A percentile compares a stretch with the other conserved stretches of the same genome.
Conservation (phyloP, 176 grass and related monocot genomes). For the Ensete ventricosum region DNA sequence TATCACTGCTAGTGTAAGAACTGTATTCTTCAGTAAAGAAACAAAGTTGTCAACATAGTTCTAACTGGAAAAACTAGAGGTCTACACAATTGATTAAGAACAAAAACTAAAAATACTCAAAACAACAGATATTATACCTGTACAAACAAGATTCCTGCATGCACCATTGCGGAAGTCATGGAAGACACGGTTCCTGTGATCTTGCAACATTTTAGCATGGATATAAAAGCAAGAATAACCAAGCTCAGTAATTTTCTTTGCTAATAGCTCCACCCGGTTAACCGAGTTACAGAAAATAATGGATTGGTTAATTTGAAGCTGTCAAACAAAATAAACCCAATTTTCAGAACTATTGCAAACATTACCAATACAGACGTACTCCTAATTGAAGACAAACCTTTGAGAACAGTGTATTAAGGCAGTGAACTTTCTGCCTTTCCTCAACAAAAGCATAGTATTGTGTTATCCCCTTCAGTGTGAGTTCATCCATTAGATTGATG, state of each 20-base stretch:
- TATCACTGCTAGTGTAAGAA: too few relatives aligned
- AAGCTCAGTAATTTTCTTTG: slow-evolving; percentile 19
- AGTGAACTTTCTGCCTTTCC: slow-evolving; percentile 19
- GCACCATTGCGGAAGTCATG: slow-evolving; percentile 22
- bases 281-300: slow-evolving; percentile 21
- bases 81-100: neutral
- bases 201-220: slow-evolving; percentile 27
- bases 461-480: slow-evolving; percentile 18
- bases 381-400: slow-evolving; percentile 7
- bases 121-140: neutral
- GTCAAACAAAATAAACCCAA: neutral
- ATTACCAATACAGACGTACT: neutral
- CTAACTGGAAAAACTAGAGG: neutral
- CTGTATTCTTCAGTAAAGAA: too few relatives aligned
- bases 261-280: slow-evolving; percentile 19
- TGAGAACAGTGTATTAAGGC: slow-evolving; percentile 19
- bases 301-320: slow-evolving; percentile 22
- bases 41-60: too few relatives aligned
- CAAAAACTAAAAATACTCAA: neutral
- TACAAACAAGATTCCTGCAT: slow-evolving; percentile 23
- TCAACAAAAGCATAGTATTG: slow-evolving; percentile 21
- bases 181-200: slow-evolving; percentile 19
- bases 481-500: slow-evolving; percentile 20
- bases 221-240: slow-evolving; percentile 22
- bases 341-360: neutral